Base-by-base conservation (phyloP, 306 rosid genomes). In the Quercus berberidifolia region DNA sequence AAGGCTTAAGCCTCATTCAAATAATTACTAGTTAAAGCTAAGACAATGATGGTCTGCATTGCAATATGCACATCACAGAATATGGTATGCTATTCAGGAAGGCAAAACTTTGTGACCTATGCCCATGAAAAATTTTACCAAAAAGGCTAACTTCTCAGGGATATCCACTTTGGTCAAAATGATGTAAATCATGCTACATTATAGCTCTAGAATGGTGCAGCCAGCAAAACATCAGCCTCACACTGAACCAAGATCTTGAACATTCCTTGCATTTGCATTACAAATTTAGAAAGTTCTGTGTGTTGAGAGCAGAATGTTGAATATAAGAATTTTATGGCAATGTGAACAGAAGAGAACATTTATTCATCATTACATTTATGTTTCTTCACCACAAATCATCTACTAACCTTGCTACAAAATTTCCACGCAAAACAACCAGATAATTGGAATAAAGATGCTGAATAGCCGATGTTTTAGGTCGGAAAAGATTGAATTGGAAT, bases 41-140 rank as follows among this genome's bases (percentile, higher is more conserved):
- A 30, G 46, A 38, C 75, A 23, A 67, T 55, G 43, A 26, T 43
- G 58, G 75, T 73, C 8, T 28, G 57, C 71, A 19, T 78, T 80
- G 74, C 68, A 74, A 57, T 41, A 31, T 76, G 79, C 79, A 58
- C 19, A n/a, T 74, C 31, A 57, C 79, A 55, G 55, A 64, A 23
- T 25, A 59, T 11, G 28, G 30, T 59, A 19, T 20, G 25, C 33
- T 1, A 23, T 23, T 23, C 14, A 11, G 15, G 15, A 23, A 25
- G 23, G 65, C 2, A 3, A 59, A 20, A 20, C 3, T 59, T 59
- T 4, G 12, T 23, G 14, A 59, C 54, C 54, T 10, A 49, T 49
- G 15, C 65, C 26, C 31, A 21, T 23, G 65, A 23, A 15, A 21
- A 49, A 3, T 49, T 20, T 59, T 59, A 23, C 14, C 65, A 59